phyloP scores from a whole-genome alignment of 2,329 filamentous ascomycete species.

The Aspergillus felis region DNA sequence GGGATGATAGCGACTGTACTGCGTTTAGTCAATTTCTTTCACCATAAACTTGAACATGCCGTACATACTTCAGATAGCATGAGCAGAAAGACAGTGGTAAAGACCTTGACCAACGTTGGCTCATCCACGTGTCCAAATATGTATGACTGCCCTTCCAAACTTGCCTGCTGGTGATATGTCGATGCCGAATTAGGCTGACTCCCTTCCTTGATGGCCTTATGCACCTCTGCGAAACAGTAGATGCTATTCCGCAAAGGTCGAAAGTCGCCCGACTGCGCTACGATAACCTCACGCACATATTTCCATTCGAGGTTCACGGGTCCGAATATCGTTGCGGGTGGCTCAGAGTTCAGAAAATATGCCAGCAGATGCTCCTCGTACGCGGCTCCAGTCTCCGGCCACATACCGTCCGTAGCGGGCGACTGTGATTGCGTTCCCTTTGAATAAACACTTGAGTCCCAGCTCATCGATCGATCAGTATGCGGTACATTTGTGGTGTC shows the following conservation, averaged over 20 bases:
- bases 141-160: slow-evolving; percentile 27
- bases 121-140: slow-evolving; percentile 24
- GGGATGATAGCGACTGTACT: slow-evolving; percentile 24
- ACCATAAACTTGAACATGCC: neutral
- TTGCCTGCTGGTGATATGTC: slow-evolving; percentile 28
- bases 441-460: neutral
- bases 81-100: slow-evolving; percentile 29
- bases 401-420: slow-evolving; percentile 4
- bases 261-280: slow-evolving; percentile 22
- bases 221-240: slow-evolving; percentile 33
- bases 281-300: slow-evolving; percentile 23
- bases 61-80: slow-evolving; percentile 34
- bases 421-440: neutral
- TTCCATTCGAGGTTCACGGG: slow-evolving; percentile 31
- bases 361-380: slow-evolving; percentile 30
- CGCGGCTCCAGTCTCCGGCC: slow-evolving; percentile 16
- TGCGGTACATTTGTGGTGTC: neutral
- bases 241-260: slow-evolving; percentile 25
- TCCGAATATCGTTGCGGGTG: slow-evolving; percentile 30
- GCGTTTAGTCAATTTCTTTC: neutral
- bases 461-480: neutral
- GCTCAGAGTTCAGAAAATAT: slow-evolving; percentile 25
- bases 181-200: slow-evolving; percentile 26
- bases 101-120: slow-evolving; percentile 21
- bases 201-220: slow-evolving; percentile 23